Conservation (phyloP, 495 filamentous ascomycete genomes). For the Cryomyces minteri region DNA sequence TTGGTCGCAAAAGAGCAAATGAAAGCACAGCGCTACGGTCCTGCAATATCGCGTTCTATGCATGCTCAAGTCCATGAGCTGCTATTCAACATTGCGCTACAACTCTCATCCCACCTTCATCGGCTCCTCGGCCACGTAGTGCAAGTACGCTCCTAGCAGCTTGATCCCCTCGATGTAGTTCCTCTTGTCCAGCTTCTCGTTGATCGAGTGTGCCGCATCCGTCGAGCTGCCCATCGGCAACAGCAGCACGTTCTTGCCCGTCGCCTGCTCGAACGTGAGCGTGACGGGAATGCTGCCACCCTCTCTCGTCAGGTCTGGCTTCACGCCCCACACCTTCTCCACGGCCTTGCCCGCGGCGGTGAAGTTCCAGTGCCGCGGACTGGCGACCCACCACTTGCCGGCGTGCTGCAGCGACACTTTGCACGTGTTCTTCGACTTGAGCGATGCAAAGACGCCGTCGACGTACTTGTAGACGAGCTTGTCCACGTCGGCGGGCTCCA, state of each 20-base stretch:
- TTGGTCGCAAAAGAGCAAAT: too few species aligned
- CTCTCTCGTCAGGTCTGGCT: conserved; percentile 91
- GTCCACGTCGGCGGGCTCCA: conserved; percentile 83
- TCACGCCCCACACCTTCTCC: conserved; percentile 74
- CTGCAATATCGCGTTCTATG: too few species aligned
- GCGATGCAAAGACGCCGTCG: conserved; percentile 57
- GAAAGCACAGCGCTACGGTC: too few species aligned
- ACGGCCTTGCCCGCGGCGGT: conserved; percentile 80
- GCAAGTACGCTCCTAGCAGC: conserved; percentile 82
- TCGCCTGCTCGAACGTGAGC: conserved; percentile 91
- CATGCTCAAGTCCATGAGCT: too few species aligned
- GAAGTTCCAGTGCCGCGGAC: conserved; percentile 98
- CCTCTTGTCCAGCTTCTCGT: conserved; percentile 91
- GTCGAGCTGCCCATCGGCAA: conserved; percentile 94
- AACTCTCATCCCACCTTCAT: conserved; percentile 10
- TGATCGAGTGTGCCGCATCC: conserved; percentile 90
- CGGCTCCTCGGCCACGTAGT: conserved; percentile 89
- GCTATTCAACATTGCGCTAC: too few species aligned
- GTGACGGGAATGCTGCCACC: conserved; percentile 95
- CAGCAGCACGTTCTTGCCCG: conserved; percentile 93
- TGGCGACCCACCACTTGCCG: conserved; percentile 97
- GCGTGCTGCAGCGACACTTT: conserved; percentile 66
- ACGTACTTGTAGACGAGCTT: conserved; percentile 64
- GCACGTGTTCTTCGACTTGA: conserved; percentile 78
- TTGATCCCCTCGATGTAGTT: conserved; percentile 99